Evolutionary conservation across 441 rosid species (phyloP).

Genomic region (Eruca vesicaria): DNA sequence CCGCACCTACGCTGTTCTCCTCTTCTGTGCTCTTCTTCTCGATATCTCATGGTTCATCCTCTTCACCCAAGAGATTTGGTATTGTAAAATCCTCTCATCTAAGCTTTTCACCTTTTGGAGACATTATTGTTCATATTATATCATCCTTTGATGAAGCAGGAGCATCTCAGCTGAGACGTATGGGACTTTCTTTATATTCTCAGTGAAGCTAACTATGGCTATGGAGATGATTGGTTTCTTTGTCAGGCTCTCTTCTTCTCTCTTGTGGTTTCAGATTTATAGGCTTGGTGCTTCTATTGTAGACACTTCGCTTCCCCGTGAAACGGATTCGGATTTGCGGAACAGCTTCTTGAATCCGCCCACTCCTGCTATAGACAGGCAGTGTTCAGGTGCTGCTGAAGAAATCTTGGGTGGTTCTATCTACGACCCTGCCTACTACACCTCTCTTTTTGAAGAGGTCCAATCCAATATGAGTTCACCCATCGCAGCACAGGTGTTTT

Average conservation of each 20-base stretch:
- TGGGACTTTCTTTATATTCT: conserved; percentile 60
- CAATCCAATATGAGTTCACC: conserved; percentile 39
- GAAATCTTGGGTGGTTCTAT: conserved; percentile 74
- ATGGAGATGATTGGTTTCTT: conserved; percentile 83
- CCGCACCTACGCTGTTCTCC: conserved; percentile 85
- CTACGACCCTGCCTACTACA: conserved; percentile 72
- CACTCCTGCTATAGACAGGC: conserved; percentile 44
- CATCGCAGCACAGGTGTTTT: conserved; percentile 32
- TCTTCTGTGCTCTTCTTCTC: conserved; percentile 67
- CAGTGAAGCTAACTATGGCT: conserved; percentile 72
- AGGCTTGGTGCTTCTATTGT: conserved; percentile 63
- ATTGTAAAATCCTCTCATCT: not conserved
- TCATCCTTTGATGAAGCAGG: conserved; percentile 37
- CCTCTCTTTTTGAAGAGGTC: conserved; percentile 71
- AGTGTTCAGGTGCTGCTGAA: conserved; percentile 49
- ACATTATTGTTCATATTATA: not conserved
- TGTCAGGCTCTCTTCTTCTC: conserved; percentile 73
- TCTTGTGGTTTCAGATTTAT: conserved; percentile 92
- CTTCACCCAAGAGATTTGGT: conserved; percentile 72
- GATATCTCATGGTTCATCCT: conserved; percentile 87
- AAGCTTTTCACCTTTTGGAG: not conserved
- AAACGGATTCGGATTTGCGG: conserved; percentile 71
- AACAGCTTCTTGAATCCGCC: conserved; percentile 38
- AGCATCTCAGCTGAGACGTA: conserved; percentile 52
- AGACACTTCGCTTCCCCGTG: conserved; percentile 46